Base-by-base conservation (phyloP, 495 filamentous ascomycete species). In the Daldinia vernicosa region DNA sequence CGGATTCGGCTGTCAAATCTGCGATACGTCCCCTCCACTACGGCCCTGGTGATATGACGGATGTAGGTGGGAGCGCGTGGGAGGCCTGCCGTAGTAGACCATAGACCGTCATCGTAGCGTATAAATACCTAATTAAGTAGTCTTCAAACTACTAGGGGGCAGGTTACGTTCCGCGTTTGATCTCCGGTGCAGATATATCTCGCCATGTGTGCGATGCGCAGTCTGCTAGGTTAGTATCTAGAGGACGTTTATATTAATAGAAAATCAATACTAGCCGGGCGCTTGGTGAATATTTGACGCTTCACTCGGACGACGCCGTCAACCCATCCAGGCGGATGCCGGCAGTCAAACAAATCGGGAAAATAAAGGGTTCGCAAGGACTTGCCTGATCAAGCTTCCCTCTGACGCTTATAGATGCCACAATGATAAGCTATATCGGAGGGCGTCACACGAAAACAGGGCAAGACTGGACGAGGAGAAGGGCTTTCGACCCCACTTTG, bases 361-460 rank as follows among this genome's bases (percentile, higher is more conserved):
- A 61, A 58, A 63, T 27, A 51, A 63, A 45, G 50, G 56, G 69
- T 28, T 72, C 75, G 75, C 75, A 66, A 75, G 75, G 75, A 77
- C 75, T 72, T 77, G 67, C 75, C 75, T 45, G 55, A 77, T 69
- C 26, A 26, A 70, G 67, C 47, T 39, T 69, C 3, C 28, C 53
- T 32, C 26, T 61, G 32, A 69, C 70, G 70, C 70, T 69, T 66
- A 69, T 66, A 72, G 58, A 55, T 69, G 15, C 65, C 65, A 63
- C 24, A 72, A 72, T 60, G 70, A 72, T 72, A 72, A 72, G 64
- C 40, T 67, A 71, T 67, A 71, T 63, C 63, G 54, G 59, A 50
- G 40, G 40, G 33, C 52, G 53, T 66, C 32, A 17, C 24, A 47
- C 22, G 43, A 57, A 71, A 67, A 60, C 32, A 67, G 64, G 63